Evolutionary conservation across 441 rosid species (phyloP).

Genomic region (Raphanus hybrid): DNA sequence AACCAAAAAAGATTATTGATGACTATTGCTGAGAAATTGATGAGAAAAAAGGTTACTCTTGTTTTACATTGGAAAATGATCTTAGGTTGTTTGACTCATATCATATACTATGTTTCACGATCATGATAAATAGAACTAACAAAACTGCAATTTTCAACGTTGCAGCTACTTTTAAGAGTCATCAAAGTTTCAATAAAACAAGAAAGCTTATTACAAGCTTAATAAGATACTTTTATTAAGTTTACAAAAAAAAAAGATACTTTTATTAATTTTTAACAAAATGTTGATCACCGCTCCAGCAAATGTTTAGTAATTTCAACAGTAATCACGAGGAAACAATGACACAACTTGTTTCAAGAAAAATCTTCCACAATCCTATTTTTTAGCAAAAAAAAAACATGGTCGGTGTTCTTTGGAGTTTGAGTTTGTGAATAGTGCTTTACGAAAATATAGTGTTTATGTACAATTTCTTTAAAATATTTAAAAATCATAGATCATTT

Average conservation of each 20-base stretch:
- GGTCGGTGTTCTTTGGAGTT: slow-evolving; percentile 6
- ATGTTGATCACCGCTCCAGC: slow-evolving; percentile 10
- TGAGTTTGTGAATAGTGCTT: not conserved
- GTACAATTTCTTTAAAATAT: not conserved
- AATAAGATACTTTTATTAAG: not conserved
- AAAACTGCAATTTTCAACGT: slow-evolving; percentile 21
- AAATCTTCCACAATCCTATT: not conserved
- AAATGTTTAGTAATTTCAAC: slow-evolving; percentile 7
- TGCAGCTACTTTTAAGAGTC: slow-evolving; percentile 9
- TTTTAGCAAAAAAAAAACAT: not conserved
- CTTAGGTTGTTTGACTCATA: slow-evolving; percentile 6
- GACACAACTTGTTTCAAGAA: not conserved
- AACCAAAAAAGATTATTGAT: not conserved
- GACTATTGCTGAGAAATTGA: not conserved
- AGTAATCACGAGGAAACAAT: not conserved
- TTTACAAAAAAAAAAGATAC: slow-evolving; percentile 2
- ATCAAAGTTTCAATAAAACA: slow-evolving; percentile 12
- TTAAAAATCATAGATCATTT: not conserved
- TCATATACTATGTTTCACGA: slow-evolving; percentile 6
- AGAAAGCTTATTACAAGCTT: slow-evolving; percentile 11
- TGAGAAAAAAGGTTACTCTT: slow-evolving; percentile 8
- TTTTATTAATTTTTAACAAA: not conserved
- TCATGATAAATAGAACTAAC: not conserved
- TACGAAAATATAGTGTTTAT: not conserved
- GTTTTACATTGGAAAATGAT: not conserved